phyloP scores from a whole-genome alignment of 306 rosid species.

The Corylus heterophylla region DNA sequence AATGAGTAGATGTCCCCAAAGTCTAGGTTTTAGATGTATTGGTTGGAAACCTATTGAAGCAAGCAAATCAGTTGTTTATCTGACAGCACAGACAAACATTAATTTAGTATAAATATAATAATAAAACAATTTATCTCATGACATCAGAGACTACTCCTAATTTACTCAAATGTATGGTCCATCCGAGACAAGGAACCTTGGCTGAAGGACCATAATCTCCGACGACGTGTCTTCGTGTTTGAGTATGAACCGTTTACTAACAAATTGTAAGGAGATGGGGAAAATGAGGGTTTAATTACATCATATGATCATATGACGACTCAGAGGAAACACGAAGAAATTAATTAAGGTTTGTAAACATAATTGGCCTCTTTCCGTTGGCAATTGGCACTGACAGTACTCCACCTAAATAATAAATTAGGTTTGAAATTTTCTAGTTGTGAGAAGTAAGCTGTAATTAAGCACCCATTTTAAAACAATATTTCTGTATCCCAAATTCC shows the following conservation, averaged over 20 bases:
- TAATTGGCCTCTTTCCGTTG: constrained; percentile 31
- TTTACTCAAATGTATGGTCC: constrained; percentile 35
- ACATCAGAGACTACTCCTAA: constrained; percentile 36
- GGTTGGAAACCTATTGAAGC: constrained; percentile 54
- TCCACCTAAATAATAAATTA: constrained; percentile 35
- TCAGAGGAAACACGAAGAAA: constrained; percentile 16
- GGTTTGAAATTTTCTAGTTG: constrained; percentile 48
- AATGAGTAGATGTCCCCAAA: constrained; percentile 19
- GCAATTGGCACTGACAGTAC: constrained; percentile 37
- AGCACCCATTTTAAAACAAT: background rate
- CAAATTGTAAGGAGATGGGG: constrained; percentile 36
- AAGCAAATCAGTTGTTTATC: constrained; percentile 68
- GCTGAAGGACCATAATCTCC: constrained; percentile 21
- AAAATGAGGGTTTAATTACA: constrained; percentile 16
- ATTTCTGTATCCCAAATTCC: background rate
- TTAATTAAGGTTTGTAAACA: constrained; percentile 9
- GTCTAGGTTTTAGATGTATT: constrained; percentile 44
- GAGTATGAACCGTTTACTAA: constrained; percentile 42
- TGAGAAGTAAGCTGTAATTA: constrained; percentile 32
- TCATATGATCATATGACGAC: constrained; percentile 25
- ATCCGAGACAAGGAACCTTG: constrained; percentile 47
- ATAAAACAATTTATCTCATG: constrained; percentile 22
- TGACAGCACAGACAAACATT: constrained; percentile 42
- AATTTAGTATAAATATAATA: constrained; percentile 26
- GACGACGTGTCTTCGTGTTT: constrained; percentile 17